Base-by-base conservation (phyloP, 352 stramenopile genomes). In the Thraustochytrium sp. region DNA sequence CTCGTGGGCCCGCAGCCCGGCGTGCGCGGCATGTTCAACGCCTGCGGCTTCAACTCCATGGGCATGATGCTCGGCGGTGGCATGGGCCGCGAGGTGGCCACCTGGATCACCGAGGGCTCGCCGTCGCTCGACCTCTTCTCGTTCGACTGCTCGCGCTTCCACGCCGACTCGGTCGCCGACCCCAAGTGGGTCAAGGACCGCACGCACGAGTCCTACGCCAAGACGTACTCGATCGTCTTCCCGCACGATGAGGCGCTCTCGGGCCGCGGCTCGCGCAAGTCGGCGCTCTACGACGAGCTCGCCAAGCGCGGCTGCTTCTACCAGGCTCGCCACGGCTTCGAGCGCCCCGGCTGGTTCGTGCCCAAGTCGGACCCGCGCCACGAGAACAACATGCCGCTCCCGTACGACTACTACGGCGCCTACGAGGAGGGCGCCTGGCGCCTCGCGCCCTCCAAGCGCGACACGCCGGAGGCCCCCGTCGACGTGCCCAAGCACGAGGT, bases 391-490 rank as follows among this genome's bases (percentile, higher is more conserved):
- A 37, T 53, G 16, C 31, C 77, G 54, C 68, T 85, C 37, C 55
- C 68, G 18, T 88, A 88, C 82, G 85, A 86, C 59, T 88, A 88
- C 63, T 88, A 87, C 44, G 85, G 85, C n/a, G 84, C 85, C 48
- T 88, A 88, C 63, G 56, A 68, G 44, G 68, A 87, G 38, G 82
- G 72, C 18, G 82, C 38, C 40, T 85, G 82, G 82, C 76, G 82
- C 31, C 82, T 85, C 38, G 55, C 31, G 11, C 37, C 84, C 48
- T 48, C 44, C 29, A 18, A 49, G 53, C 46, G 51, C 46, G 82
- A 80, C 29, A 42, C 54, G 18, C 9, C 34, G 34, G 59, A 13
- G 21, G 9, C 21, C 11, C 36, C 40, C 26, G 26, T 31, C 8
- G 59, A 72, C 1, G 59, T 68, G n/a, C 77, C 59, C 26, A 56